These are phyloP conservation scores for Ceratocystis albifundus DNA, from an alignment of 2,329 filamentous ascomycete genomes.

Conservation along the genomic window DNA sequence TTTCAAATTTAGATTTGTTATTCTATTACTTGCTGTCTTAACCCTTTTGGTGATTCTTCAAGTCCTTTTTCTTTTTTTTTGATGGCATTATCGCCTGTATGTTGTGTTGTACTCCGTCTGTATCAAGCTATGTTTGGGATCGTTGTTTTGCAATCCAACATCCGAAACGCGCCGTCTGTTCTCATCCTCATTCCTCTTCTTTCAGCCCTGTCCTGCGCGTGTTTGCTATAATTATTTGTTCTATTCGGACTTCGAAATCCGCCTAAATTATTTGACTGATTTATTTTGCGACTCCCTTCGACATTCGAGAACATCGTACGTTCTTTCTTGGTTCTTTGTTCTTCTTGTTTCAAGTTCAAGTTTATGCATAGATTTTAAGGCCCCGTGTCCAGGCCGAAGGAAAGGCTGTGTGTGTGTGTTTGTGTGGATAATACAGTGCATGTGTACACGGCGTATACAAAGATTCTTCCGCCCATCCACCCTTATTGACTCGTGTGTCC, in stretches of 20 bases:
- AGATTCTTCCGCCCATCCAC: no score
- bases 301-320: not conserved
- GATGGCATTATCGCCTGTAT: not conserved
- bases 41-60: not conserved
- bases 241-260: no score
- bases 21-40: not conserved
- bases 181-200: no score
- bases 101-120: not conserved
- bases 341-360: not conserved
- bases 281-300: not conserved
- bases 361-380: not conserved
- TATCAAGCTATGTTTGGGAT: not conserved
- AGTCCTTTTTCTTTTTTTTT: not conserved
- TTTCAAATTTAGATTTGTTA: constrained; percentile 11
- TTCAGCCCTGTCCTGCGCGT: no score
- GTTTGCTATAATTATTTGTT: no score
- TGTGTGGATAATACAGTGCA: no score
- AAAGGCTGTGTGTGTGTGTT: no score
- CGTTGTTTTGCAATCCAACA: not conserved
- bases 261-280: not conserved
- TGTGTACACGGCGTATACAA: no score
- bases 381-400: not conserved
- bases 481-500: no score
- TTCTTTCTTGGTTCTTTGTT: not conserved
- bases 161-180: not conserved